Conservation (phyloP, 2,329 filamentous ascomycete species). For the Pseudocercospora pini-densiflorae region DNA sequence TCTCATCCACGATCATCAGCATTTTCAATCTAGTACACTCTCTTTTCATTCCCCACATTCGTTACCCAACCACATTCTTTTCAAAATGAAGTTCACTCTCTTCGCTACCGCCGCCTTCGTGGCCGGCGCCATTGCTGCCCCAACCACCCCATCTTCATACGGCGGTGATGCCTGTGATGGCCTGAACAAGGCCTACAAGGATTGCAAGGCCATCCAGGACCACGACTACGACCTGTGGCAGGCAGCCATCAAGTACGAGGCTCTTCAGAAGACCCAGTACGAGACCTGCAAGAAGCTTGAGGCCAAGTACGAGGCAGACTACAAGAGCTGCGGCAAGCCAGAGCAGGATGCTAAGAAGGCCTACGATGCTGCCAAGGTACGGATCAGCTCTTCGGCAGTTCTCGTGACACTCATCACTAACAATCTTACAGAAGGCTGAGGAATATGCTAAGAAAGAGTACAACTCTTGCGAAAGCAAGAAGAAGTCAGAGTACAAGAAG, state of each 20-base stretch:
- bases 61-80: constrained; percentile 4
- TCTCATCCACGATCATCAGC: neutral
- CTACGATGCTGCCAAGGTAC: neutral
- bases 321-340: neutral
- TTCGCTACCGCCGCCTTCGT: constrained; percentile 2
- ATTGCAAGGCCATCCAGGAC: neutral
- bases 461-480: neutral
- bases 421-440: neutral
- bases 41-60: constrained; percentile 3
- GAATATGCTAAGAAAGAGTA: neutral
- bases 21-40: neutral
- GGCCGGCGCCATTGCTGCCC: constrained; percentile 3
- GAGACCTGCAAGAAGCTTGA: neutral
- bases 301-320: neutral
- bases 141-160: neutral
- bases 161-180: neutral
- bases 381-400: neutral
- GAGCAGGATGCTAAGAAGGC: neutral
- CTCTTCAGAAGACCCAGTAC: neutral
- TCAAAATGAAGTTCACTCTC: constrained; percentile 6
- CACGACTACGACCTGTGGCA: neutral
- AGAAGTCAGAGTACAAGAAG: constrained; percentile 1
- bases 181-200: neutral
- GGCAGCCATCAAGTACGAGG: neutral
- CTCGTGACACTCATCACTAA: neutral